Conservation (phyloP, 495 filamentous ascomycete genomes). For the Podospora anserina region DNA sequence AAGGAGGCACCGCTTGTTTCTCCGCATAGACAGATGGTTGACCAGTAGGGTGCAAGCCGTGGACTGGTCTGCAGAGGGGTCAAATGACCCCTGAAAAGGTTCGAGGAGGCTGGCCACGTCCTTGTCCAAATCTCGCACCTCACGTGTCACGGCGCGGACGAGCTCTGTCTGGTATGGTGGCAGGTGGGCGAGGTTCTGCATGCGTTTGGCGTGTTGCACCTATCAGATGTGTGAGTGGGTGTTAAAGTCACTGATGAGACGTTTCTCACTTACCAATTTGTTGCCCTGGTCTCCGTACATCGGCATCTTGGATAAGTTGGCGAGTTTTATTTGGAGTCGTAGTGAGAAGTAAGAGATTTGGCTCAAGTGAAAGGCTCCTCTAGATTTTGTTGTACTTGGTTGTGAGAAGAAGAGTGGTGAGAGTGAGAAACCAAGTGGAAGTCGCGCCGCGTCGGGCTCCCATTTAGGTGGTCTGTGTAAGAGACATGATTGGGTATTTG, state of each 20-base stretch:
- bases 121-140: constrained; percentile 92
- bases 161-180: constrained; percentile 93
- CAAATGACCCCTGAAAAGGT: constrained; percentile 78
- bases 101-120: constrained; percentile 78
- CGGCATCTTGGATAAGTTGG: constrained; percentile 25
- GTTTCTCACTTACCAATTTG: constrained; percentile 61
- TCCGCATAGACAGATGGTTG: constrained; percentile 88
- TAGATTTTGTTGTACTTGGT: neutral
- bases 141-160: constrained; percentile 79
- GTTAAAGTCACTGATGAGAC: neutral
- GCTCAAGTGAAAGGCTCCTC: neutral
- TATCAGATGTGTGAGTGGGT: constrained; percentile 39
- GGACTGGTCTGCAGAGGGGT: constrained; percentile 78
- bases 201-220: constrained; percentile 97
- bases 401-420: neutral
- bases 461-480: neutral
- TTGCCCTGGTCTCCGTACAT: constrained; percentile 94
- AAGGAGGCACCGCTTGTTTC: constrained; percentile 94
- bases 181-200: constrained; percentile 79
- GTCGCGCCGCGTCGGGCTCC: constrained; percentile 15
- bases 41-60: constrained; percentile 86
- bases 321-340: neutral
- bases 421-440: constrained; percentile 3
- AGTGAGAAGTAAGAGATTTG: neutral
- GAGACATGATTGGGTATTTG: neutral